Percentiles rank a stretch among this genome's conserved stretches.
Evolutionary conservation across 768 basidiomycete species (phyloP).

Genomic region (Rhodotorula babjevae): DNA sequence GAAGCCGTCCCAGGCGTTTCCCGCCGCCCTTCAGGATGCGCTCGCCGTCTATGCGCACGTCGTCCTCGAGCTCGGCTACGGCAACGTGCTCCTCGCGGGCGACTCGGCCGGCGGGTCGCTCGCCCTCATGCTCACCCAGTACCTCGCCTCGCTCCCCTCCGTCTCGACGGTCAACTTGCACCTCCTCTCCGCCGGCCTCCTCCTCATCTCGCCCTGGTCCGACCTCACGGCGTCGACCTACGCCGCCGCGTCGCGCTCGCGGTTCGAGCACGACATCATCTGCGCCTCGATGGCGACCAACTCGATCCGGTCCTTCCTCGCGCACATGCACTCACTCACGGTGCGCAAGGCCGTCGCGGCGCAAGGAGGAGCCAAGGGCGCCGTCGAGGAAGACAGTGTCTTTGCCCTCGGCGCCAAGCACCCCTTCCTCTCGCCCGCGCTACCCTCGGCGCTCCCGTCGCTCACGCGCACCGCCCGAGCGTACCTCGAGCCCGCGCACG

Average conservation of each 20-base stretch:
- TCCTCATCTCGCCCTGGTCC: slow-evolving; percentile 37
- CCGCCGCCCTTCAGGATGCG: slow-evolving; percentile 38
- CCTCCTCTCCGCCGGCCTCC: slow-evolving; percentile 21
- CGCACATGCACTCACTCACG: not conserved
- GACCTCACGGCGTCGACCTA: slow-evolving; percentile 32
- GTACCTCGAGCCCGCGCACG: not conserved
- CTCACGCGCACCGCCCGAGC: not conserved
- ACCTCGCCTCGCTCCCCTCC: slow-evolving; percentile 20
- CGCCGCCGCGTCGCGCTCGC: not conserved
- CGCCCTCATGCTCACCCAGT: slow-evolving; percentile 32
- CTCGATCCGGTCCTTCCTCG: slow-evolving; percentile 14
- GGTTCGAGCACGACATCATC: slow-evolving; percentile 25
- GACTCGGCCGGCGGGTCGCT: slow-evolving; percentile 39
- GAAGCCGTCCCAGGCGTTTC: slow-evolving; percentile 17
- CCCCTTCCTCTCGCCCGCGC: not conserved
- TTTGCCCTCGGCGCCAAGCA: not conserved
- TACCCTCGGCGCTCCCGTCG: not conserved
- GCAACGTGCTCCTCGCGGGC: slow-evolving; percentile 34
- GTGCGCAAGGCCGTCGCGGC: not conserved
- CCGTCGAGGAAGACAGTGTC: not conserved
- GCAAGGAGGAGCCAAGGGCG: not conserved
- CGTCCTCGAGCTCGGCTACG: slow-evolving; percentile 34
- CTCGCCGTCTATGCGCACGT: slow-evolving; percentile 38
- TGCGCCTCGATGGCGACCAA: slow-evolving; percentile 23
- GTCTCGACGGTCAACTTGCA: not conserved